phyloP scores from a whole-genome alignment of 192 early-diverging fungal species.

The Diversispora eburnea region DNA sequence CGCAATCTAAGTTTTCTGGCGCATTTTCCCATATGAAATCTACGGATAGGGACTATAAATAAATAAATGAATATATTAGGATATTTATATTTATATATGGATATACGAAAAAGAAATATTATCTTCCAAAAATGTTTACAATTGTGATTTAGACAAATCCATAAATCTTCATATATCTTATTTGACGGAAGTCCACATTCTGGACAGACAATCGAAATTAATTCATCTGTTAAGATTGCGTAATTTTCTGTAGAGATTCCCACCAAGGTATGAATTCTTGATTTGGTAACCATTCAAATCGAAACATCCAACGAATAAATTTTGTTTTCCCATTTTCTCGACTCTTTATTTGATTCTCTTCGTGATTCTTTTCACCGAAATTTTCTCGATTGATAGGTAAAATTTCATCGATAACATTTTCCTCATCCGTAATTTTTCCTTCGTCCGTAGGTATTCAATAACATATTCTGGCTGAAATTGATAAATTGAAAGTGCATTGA shows the following conservation, averaged over 20 bases:
- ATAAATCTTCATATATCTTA: neutral
- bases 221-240: neutral
- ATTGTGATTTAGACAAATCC: neutral
- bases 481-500: too few species aligned
- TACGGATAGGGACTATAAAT: neutral
- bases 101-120: too few species aligned
- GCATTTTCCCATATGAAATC: neutral
- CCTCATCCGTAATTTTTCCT: neutral
- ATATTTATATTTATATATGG: too few species aligned
- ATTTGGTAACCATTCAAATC: slow-evolving; percentile 1
- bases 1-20: neutral
- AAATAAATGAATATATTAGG: neutral
- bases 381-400: neutral
- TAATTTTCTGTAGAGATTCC: neutral
- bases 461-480: neutral
- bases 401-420: neutral
- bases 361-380: too few species aligned
- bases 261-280: slow-evolving; percentile 7
- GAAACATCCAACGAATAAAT: slow-evolving; percentile 3
- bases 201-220: neutral
- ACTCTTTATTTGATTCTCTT: too few species aligned
- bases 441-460: neutral
- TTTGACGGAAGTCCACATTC: neutral
- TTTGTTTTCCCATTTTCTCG: neutral
- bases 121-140: slow-evolving; percentile 2